Conservation (phyloP, 108 stramenopile genomes). For the Nitzschia sp. region DNA sequence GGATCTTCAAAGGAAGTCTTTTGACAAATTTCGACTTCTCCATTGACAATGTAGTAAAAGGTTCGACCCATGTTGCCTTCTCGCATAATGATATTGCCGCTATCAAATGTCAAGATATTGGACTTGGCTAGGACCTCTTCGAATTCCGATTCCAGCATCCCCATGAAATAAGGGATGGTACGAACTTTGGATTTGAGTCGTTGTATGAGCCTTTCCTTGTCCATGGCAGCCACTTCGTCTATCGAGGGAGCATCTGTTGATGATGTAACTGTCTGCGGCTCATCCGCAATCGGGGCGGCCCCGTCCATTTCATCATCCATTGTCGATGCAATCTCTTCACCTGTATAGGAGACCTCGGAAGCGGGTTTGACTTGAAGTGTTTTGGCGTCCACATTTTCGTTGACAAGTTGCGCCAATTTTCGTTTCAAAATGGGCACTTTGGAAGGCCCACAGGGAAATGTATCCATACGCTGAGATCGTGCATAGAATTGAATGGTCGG, state of each 20-base stretch:
- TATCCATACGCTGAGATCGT: slow-evolving; percentile 57
- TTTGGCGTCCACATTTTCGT: slow-evolving; percentile 59
- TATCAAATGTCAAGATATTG: slow-evolving; percentile 71
- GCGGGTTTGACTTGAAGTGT: slow-evolving; percentile 14
- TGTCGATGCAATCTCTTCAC: neutral
- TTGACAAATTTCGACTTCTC: slow-evolving; percentile 85
- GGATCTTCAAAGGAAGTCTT: slow-evolving; percentile 83
- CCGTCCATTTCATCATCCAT: neutral
- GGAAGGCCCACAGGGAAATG: slow-evolving; percentile 87
- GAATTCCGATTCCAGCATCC: slow-evolving; percentile 71
- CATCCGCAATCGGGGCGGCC: neutral
- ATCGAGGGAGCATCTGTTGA: neutral
- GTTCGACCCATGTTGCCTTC: slow-evolving; percentile 74
- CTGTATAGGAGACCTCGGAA: neutral
- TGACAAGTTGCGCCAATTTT: slow-evolving; percentile 67
- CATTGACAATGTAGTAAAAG: slow-evolving; percentile 85
- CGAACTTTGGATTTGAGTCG: slow-evolving; percentile 29
- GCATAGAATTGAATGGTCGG: slow-evolving; percentile 83
- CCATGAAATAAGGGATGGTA: slow-evolving; percentile 59
- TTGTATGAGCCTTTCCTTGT: slow-evolving; percentile 30
- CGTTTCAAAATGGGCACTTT: slow-evolving; percentile 83
- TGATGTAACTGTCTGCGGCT: neutral
- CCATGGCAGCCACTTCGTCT: neutral
- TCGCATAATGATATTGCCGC: slow-evolving; percentile 75
- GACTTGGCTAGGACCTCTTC: slow-evolving; percentile 62